Evolutionary conservation across 2,329 filamentous ascomycete species (phyloP), one percentile per base, ranked within the genome.

Genomic region (Pseudopyrenochaeta lycopersici): DNA sequence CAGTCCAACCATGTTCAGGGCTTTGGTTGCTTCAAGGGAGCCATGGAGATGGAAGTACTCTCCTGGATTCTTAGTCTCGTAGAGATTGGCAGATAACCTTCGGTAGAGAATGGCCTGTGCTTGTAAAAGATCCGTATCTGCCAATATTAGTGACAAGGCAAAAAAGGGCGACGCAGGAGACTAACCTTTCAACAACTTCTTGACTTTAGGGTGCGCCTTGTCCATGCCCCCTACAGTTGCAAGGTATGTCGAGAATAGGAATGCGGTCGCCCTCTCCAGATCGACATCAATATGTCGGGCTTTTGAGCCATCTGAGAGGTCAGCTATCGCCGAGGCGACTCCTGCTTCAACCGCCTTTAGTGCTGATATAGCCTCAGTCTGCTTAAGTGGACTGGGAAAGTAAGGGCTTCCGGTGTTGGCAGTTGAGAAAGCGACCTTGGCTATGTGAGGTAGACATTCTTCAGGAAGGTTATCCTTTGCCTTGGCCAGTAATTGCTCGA

Each of bases 41-140:
- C 89, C 89, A 68, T 91, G 89, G 21, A 91, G 88, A 66, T 92
- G 89, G 67, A 90, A 92, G 66, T 85, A 91, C 67, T 88, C 81
- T n/a, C 83, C 85, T 1, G 80, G 76, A n/a, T 80, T 82, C 68
- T 85, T 87, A 7, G 89, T 90, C 64, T 84, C 81, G 74, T 91
- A 91, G 1, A 91, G 76, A 56, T 90, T 90, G 12, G 89, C 89
- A 10, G 89, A 90, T 73, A 91, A 81, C 56, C 89, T 85, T 9
- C 89, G 84, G 68, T 92, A 92, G 6, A 85, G 78, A 56, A 87
- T 85, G 2, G 89, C 90, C 69, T 92, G 90, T 1, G 90, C 90
- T 56, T 84, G 78, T 4, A 90, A 77, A 18, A 91, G 75, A 73
- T 92, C 90, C 64, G 89, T 92, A 63, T 91, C 89, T 91, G 41